Base-by-base conservation (phyloP, 345 rosid species). In the Anastatica hierochuntica region DNA sequence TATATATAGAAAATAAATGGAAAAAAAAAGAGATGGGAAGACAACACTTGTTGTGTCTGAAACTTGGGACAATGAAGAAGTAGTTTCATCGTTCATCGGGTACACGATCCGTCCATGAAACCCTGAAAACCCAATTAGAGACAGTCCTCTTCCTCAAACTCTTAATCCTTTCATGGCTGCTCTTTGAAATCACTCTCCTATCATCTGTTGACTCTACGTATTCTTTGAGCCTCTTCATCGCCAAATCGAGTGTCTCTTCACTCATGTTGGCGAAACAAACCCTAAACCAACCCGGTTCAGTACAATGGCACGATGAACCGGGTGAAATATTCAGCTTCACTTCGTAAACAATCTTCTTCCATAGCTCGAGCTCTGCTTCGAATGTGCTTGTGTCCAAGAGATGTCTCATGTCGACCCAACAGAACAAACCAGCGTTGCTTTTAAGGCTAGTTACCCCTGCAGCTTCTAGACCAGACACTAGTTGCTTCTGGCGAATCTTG, bases 261-360 rank as follows among this genome's bases (percentile, higher is more conserved):
- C 72, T 55, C 80, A 80, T 80, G 62, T 82, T 85, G 0, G 95
- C 95, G 33, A 82, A 85, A 71, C 98, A 90, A 16, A 84, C 73
- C 14, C 98, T 74, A 37, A 87, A 84, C 95, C 84, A 84, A 10
- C 98, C 98, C 3, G 96, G 95, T 35, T 87, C 98, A 7, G 61
- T 45, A 72, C 85, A 90, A 53, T 90, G 98, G 67, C 78, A 90
- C 17, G 96, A 80, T 3, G 82, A 79, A 9, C 98, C 96, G 0
- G 98, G 92, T 4, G 89, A 82, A 33, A 90, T 75, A 33, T 90
- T 90, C 27, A 87, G 60, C 64, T 84, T 73, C 2, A 84, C 95
- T 15, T 84, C 75, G 14, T 60, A 69, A 3, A 84, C 76, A 34
- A 86, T 71, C 62, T 67, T 71, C 64, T 53, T 72, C 98, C 96